phyloP scores from a whole-genome alignment of 2,329 filamentous ascomycete genomes.

The Colletotrichum chrysophilum region DNA sequence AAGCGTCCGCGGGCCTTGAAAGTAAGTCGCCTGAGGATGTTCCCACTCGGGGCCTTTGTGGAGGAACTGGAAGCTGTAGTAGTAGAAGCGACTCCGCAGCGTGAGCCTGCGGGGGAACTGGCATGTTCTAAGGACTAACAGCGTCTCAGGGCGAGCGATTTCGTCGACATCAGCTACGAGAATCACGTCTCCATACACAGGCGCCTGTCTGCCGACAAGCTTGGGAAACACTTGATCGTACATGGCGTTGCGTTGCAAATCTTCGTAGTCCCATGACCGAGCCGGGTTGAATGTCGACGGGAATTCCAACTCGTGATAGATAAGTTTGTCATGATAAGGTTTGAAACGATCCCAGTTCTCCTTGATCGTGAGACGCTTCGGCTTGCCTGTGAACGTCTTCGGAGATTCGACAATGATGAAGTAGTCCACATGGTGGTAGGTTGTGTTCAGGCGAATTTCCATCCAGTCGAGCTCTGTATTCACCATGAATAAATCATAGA shows the following conservation, averaged over 20 bases:
- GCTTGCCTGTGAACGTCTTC: slow-evolving; percentile 61
- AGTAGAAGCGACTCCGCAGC: slow-evolving; percentile 58
- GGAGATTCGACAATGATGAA: slow-evolving; percentile 67
- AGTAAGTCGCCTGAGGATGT: slow-evolving; percentile 66
- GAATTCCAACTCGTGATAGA: slow-evolving; percentile 48
- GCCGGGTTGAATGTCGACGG: neutral
- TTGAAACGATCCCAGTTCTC: slow-evolving; percentile 59
- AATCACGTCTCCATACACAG: slow-evolving; percentile 58
- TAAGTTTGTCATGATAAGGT: slow-evolving; percentile 63
- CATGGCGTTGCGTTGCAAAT: slow-evolving; percentile 61
- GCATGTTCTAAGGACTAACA: slow-evolving; percentile 56
- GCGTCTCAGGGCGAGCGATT: slow-evolving; percentile 56
- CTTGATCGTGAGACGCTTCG: slow-evolving; percentile 59
- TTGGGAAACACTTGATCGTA: slow-evolving; percentile 59
- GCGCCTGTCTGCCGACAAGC: slow-evolving; percentile 44
- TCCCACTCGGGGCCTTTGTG: slow-evolving; percentile 50
- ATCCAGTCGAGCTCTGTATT: slow-evolving; percentile 70
- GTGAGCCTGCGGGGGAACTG: slow-evolving; percentile 58
- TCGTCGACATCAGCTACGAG: slow-evolving; percentile 67
- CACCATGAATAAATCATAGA: slow-evolving; percentile 68
- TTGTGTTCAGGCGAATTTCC: slow-evolving; percentile 66
- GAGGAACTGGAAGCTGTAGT: slow-evolving; percentile 63
- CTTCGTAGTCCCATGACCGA: slow-evolving; percentile 55
- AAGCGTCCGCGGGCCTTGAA: slow-evolving; percentile 48
- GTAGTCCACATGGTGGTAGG: slow-evolving; percentile 65